These are phyloP conservation scores for Nicotiana undulata DNA, from an alignment of 257 asterid genomes.

Conservation along the genomic window DNA sequence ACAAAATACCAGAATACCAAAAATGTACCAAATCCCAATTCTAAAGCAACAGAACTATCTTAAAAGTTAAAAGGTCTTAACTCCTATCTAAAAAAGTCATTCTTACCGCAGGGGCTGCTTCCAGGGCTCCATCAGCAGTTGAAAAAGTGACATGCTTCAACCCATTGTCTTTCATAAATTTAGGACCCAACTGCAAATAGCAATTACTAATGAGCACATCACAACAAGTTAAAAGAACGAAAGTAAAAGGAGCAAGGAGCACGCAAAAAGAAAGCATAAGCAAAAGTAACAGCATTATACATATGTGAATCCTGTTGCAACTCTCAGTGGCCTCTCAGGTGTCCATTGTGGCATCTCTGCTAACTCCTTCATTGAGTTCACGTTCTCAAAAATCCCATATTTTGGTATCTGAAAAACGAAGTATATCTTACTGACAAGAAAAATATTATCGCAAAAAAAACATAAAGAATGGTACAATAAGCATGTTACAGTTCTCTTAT, in stretches of 20 bases:
- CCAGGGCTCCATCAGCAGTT: constrained; percentile 97
- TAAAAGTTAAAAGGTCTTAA: not conserved
- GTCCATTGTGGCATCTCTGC: constrained; percentile 96
- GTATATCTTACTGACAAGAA: constrained; percentile 3
- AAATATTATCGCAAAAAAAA: not conserved
- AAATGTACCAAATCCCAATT: not conserved
- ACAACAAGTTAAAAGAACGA: not conserved
- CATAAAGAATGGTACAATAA: not conserved
- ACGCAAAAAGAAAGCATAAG: not conserved
- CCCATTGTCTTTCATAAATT: constrained; percentile 81
- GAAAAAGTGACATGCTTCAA: constrained; percentile 68
- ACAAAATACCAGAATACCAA: not conserved
- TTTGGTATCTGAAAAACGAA: constrained; percentile 64
- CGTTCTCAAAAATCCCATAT: constrained; percentile 90
- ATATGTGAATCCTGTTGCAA: constrained; percentile 93
- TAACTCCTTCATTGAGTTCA: constrained; percentile 81
- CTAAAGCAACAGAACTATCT: not conserved
- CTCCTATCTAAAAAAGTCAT: not conserved
- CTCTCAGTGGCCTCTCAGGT: constrained; percentile 84
- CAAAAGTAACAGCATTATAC: constrained; percentile 31
- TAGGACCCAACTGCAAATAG: constrained; percentile 72
- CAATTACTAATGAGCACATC: not conserved
- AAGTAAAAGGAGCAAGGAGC: not conserved
- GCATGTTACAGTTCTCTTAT: not conserved
- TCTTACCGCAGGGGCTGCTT: constrained; percentile 67